Conservation (phyloP, 2,329 filamentous ascomycete genomes). For the Elsinoe australis region DNA sequence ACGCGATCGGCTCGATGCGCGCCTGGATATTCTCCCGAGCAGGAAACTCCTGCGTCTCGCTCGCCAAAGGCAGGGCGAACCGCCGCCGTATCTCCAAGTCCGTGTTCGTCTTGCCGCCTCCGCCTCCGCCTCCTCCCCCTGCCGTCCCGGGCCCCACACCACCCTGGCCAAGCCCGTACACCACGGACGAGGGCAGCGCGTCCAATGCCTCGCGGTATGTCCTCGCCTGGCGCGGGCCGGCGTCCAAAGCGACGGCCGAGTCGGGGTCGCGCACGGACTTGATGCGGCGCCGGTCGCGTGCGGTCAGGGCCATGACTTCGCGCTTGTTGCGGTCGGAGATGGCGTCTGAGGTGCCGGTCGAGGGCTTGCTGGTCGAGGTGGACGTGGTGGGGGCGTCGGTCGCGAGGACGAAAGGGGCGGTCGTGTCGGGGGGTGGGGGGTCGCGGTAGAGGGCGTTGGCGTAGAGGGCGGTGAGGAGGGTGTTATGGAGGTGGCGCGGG, state of each 20-base stretch:
- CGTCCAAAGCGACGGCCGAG: not conserved
- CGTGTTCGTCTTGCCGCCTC: conserved; percentile 42
- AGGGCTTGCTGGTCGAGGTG: conserved; percentile 38
- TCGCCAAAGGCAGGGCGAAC: conserved; percentile 54
- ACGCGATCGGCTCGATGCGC: conserved; percentile 58
- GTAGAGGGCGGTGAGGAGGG: conserved; percentile 51
- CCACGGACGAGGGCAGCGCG: conserved; percentile 5
- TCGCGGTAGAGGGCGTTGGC: conserved; percentile 53
- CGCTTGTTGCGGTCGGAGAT: conserved; percentile 56
- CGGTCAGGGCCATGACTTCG: conserved; percentile 56
- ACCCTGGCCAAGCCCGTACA: conserved; percentile 4
- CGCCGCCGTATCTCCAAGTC: conserved; percentile 59
- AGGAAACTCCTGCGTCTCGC: conserved; percentile 57
- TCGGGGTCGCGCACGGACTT: conserved; percentile 29
- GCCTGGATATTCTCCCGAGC: conserved; percentile 49
- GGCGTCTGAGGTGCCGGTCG: conserved; percentile 49
- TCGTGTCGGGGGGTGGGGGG: conserved; percentile 49
- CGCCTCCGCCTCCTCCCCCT: too few relatives aligned
- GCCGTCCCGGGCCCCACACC: too few relatives aligned
- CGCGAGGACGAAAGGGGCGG: conserved; percentile 57
- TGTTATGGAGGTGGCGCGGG: conserved; percentile 51
- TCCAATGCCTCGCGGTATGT: conserved; percentile 12
- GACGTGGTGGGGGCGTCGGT: conserved; percentile 69
- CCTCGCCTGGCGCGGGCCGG: conserved; percentile 12
- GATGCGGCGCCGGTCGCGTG: conserved; percentile 50